Conservation (phyloP, 192 early-diverging fungal genomes). For the Linnemannia hyalina region DNA sequence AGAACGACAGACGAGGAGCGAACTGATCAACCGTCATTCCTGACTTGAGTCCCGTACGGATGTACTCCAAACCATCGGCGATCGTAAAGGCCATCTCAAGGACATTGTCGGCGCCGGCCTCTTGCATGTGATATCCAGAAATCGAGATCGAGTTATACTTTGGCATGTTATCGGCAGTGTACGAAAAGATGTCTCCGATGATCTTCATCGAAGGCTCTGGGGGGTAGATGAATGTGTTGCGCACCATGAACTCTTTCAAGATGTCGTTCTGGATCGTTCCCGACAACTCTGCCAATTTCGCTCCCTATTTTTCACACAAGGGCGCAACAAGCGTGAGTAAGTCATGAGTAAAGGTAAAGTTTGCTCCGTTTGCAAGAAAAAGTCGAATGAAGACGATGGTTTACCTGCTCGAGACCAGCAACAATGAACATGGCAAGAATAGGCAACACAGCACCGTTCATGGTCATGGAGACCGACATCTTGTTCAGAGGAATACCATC, state of each 20-base stretch:
- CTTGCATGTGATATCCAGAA: constrained; percentile 94
- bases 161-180: constrained; percentile 90
- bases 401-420: constrained; percentile 82
- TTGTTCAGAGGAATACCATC: constrained; percentile 90
- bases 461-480: constrained; percentile 95
- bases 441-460: constrained; percentile 95
- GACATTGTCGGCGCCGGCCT: constrained; percentile 90
- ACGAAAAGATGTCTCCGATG: constrained; percentile 93
- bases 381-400: not conserved
- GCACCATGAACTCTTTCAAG: constrained; percentile 95
- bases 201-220: constrained; percentile 91
- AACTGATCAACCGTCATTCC: constrained; percentile 93
- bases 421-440: constrained; percentile 94
- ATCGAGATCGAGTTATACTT: constrained; percentile 98
- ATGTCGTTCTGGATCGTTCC: constrained; percentile 96
- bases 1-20: constrained; percentile 91
- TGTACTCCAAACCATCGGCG: constrained; percentile 90
- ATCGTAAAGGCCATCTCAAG: constrained; percentile 94
- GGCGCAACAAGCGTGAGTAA: not conserved
- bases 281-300: constrained; percentile 80
- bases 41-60: constrained; percentile 78
- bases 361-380: not conserved
- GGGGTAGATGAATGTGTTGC: constrained; percentile 96
- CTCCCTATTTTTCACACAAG: constrained; percentile 59
- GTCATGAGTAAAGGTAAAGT: too few species aligned